These are phyloP conservation scores for Chlorella variabilis DNA, from an alignment of 163 green algal species.

Conservation along the genomic window DNA sequence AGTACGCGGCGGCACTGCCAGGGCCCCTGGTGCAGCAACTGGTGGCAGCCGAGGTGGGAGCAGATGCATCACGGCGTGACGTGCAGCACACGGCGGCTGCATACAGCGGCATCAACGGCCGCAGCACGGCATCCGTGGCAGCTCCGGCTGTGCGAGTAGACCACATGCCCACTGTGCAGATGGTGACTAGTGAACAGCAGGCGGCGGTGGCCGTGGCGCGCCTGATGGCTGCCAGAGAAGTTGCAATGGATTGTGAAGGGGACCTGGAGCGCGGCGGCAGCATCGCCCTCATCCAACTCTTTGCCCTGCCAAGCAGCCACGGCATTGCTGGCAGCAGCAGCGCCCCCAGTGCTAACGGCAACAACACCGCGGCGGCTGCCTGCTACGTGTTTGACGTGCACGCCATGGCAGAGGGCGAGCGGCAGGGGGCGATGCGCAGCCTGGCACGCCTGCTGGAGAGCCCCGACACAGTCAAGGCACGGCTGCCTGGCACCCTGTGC, in stretches of 20 bases:
- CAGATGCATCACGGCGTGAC: too few species aligned
- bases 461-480: conserved; percentile 2
- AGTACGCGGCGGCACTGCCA: background rate
- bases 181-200: background rate
- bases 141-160: too few species aligned
- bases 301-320: background rate
- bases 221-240: background rate
- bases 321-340: background rate
- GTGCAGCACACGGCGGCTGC: too few species aligned
- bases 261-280: conserved; percentile 10
- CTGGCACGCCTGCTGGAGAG: conserved; percentile 20
- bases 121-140: too few species aligned
- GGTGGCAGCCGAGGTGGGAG: too few species aligned
- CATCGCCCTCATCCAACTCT: conserved; percentile 24
- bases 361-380: background rate
- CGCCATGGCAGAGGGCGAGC: background rate
- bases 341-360: background rate
- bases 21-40: background rate
- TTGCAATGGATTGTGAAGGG: conserved; percentile 28
- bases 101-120: too few species aligned
- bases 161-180: background rate
- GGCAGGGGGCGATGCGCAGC: background rate
- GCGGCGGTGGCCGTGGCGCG: background rate
- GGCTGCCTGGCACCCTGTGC: background rate
- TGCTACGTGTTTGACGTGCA: conserved; percentile 24